Percentiles rank a stretch among this genome's conserved stretches.
Evolutionary conservation across 2,329 filamentous ascomycete species (phyloP).

Genomic region (Domatiomyces globalis): DNA sequence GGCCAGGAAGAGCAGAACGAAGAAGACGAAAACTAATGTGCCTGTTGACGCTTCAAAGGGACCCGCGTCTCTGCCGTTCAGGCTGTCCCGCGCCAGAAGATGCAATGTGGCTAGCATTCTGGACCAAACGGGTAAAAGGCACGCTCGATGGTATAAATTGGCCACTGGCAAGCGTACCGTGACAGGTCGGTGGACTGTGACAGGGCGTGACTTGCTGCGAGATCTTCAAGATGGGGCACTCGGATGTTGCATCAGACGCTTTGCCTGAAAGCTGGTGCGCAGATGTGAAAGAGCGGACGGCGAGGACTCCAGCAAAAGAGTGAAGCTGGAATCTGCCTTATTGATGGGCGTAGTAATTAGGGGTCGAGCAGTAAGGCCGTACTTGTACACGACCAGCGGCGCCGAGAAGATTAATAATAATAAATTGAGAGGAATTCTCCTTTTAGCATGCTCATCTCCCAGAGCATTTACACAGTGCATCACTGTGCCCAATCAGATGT

Average conservation of each 20-base stretch:
- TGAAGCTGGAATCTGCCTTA: slow-evolving; percentile 44
- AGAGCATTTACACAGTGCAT: background rate
- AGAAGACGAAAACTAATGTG: slow-evolving; percentile 63
- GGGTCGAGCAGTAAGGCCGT: no score
- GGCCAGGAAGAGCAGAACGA: slow-evolving; percentile 62
- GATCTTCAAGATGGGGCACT: background rate
- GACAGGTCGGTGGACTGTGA: no score
- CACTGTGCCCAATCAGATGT: background rate
- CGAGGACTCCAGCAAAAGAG: slow-evolving; percentile 43
- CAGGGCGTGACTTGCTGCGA: background rate
- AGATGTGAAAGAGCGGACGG: slow-evolving; percentile 33
- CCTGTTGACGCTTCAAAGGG: slow-evolving; percentile 34
- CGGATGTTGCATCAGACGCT: background rate
- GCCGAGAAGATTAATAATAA: background rate
- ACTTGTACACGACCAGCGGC: no score
- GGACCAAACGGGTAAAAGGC: background rate
- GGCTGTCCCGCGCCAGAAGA: background rate
- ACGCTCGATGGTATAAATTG: background rate
- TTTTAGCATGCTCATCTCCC: background rate
- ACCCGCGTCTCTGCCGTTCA: background rate
- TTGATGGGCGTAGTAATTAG: background rate
- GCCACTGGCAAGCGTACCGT: no score
- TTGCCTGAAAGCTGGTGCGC: background rate
- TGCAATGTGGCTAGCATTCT: background rate
- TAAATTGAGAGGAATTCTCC: background rate